A percentile compares a stretch with the other conserved stretches of the same genome.
These are phyloP conservation scores for Solanum hybrid DNA, from an alignment of 305 asterid species.

Conservation along the genomic window DNA sequence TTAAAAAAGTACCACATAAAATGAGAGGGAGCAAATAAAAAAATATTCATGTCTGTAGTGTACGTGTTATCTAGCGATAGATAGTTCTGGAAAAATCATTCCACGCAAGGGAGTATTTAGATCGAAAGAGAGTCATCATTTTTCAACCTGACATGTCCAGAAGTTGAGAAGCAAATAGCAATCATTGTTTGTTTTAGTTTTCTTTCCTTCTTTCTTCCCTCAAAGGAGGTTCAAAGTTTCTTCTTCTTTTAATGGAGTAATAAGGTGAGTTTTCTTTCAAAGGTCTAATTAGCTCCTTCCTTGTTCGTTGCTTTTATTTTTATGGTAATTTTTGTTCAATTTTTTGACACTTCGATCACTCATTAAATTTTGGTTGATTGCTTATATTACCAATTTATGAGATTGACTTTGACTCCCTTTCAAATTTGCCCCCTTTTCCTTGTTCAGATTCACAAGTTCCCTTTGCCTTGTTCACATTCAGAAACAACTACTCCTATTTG, in stretches of 20 bases:
- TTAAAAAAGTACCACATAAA: background rate
- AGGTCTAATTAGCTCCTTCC: background rate
- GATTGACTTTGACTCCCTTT: background rate
- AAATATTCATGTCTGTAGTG: background rate
- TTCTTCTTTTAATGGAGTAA: background rate
- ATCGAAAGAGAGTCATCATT: background rate
- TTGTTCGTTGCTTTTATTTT: background rate
- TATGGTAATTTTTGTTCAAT: background rate
- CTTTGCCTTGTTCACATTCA: background rate
- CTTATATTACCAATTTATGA: background rate
- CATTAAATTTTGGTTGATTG: background rate
- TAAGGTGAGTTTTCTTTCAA: conserved; percentile 2
- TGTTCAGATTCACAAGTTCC: background rate
- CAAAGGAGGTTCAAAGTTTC: conserved; percentile 15
- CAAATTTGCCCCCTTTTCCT: background rate
- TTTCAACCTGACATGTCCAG: background rate
- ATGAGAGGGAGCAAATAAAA: background rate
- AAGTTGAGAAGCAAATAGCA: background rate
- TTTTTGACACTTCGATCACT: background rate
- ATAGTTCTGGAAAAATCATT: background rate
- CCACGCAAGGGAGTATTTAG: background rate
- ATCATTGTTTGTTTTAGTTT: background rate
- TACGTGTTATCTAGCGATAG: background rate
- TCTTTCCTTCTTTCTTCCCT: background rate
- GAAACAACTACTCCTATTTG: background rate